These are phyloP conservation scores for Pleurotus cornucopiae DNA, from an alignment of 768 basidiomycete species.

Conservation along the genomic window DNA sequence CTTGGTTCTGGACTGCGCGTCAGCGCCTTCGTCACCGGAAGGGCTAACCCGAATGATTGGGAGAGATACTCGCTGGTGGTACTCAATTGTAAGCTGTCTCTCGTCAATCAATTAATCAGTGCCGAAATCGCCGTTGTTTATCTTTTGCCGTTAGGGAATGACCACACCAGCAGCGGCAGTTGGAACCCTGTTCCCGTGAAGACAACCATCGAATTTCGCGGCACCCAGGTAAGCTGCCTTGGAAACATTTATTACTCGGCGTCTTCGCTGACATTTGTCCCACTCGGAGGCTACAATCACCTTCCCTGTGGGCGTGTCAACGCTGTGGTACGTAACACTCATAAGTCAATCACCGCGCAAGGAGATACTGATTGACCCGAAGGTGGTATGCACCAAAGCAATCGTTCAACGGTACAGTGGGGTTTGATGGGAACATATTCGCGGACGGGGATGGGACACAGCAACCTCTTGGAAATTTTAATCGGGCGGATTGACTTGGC, in stretches of 20 bases:
- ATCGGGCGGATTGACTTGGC: background rate
- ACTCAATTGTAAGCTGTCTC: constrained; percentile 50
- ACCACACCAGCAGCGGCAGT: constrained; percentile 39
- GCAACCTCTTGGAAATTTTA: constrained; percentile 11
- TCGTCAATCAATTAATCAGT: background rate
- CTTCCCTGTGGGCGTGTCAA: constrained; percentile 73
- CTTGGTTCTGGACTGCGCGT: constrained; percentile 59
- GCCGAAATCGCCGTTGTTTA: background rate
- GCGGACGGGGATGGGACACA: constrained; percentile 13
- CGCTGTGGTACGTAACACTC: constrained; percentile 30
- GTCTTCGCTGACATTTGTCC: too few relatives aligned
- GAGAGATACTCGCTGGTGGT: constrained; percentile 68
- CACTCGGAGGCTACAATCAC: constrained; percentile 55
- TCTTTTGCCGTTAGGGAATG: constrained; percentile 34
- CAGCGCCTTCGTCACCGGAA: constrained; percentile 58
- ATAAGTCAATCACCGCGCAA: background rate
- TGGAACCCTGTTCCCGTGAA: constrained; percentile 54
- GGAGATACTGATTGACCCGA: background rate
- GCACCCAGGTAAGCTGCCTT: constrained; percentile 41
- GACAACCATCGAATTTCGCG: constrained; percentile 63
- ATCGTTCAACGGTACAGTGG: constrained; percentile 10
- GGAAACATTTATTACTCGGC: background rate
- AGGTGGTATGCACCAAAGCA: constrained; percentile 34
- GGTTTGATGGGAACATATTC: constrained; percentile 9
- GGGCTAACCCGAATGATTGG: constrained; percentile 52